Conservation (phyloP, 768 basidiomycete species). For the Lenzites betulinus region DNA sequence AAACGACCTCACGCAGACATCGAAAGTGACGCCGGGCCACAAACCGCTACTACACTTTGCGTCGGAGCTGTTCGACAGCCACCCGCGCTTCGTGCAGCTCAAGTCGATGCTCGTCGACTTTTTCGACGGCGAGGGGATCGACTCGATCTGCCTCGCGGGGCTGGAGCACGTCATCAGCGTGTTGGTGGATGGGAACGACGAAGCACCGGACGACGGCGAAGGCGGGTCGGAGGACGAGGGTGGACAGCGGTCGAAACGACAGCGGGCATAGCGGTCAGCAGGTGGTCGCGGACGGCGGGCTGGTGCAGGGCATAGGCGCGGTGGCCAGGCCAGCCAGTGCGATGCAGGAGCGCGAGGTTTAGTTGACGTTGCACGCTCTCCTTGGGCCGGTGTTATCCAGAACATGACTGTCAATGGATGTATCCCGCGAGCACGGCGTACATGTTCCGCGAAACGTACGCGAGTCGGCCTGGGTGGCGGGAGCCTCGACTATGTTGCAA, state of each 20-base stretch:
- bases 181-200: conserved; percentile 27
- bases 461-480: too few relatives aligned
- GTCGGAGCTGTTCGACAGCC: conserved; percentile 91
- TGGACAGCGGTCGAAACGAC: conserved; percentile 23
- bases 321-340: too few relatives aligned
- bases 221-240: conserved; percentile 25
- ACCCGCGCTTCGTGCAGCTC: conserved; percentile 88
- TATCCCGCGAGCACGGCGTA: too few relatives aligned
- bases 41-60: conserved; percentile 96
- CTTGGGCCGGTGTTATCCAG: too few relatives aligned
- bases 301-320: too few relatives aligned
- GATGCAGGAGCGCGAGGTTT: too few relatives aligned
- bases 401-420: too few relatives aligned
- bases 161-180: conserved; percentile 89
- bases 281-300: too few relatives aligned
- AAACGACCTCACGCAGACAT: conserved; percentile 65
- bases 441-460: too few relatives aligned
- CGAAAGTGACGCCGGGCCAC: conserved; percentile 86
- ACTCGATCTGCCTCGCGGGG: conserved; percentile 80
- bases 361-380: too few relatives aligned
- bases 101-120: conserved; percentile 91
- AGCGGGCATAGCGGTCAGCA: conserved; percentile 12
- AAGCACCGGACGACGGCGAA: conserved; percentile 11
- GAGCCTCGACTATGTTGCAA: too few relatives aligned
- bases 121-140: conserved; percentile 86